Conservation (phyloP, 164 flowering plant species). For the Pachysandra terminalis region DNA sequence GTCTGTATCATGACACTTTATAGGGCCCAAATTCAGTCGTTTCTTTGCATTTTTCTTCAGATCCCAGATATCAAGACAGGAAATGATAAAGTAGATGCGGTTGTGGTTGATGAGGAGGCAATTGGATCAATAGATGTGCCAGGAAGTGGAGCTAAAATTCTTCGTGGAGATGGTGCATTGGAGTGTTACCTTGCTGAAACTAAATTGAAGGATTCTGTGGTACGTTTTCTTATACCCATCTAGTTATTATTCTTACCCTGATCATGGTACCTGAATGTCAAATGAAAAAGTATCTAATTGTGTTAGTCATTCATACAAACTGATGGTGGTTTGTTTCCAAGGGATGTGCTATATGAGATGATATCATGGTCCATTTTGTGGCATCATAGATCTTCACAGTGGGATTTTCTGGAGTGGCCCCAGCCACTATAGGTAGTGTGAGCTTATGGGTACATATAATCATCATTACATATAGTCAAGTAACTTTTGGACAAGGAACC, state of each 20-base stretch:
- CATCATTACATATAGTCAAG: too few species aligned
- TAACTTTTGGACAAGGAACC: too few species aligned
- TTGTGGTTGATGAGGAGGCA: constrained; percentile 85
- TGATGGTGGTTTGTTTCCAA: too few species aligned
- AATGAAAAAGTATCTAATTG: not conserved
- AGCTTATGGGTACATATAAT: too few species aligned
- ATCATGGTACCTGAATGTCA: not conserved
- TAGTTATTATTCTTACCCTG: too few species aligned
- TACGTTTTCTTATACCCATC: constrained; percentile 21
- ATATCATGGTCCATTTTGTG: too few species aligned
- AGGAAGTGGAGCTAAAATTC: constrained; percentile 84
- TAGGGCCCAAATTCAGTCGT: not conserved
- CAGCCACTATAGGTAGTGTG: too few species aligned
- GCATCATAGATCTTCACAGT: too few species aligned
- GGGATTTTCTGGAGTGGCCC: too few species aligned
- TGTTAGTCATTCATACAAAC: too few species aligned
- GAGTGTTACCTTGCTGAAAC: constrained; percentile 53
- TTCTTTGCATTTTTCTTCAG: constrained; percentile 32
- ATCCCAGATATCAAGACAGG: constrained; percentile 84
- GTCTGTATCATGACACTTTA: not conserved
- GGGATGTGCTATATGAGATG: too few species aligned
- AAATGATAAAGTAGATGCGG: constrained; percentile 78
- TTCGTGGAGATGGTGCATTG: constrained; percentile 85
- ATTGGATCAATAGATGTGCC: constrained; percentile 49
- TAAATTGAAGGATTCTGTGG: constrained; percentile 41